Conservation (phyloP, 352 stramenopile genomes). For the Globisporangium ultimum region DNA sequence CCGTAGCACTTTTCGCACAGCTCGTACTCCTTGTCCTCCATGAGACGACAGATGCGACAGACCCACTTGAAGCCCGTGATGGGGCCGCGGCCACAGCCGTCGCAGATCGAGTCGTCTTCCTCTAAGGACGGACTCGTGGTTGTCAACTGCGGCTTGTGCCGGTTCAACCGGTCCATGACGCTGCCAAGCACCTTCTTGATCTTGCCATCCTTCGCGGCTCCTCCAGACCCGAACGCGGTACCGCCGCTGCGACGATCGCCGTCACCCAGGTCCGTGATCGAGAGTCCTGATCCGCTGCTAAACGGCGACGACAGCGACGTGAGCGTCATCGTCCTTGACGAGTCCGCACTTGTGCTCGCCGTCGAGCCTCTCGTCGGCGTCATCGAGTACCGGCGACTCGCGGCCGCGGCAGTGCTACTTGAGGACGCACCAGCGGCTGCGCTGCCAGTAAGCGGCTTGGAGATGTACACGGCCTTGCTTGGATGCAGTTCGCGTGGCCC, state of each 20-base stretch:
- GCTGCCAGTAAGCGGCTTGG: constrained; percentile 27
- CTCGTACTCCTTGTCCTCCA: constrained; percentile 49
- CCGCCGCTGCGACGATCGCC: constrained; percentile 26
- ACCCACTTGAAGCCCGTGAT: constrained; percentile 57
- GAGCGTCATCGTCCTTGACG: constrained; percentile 6
- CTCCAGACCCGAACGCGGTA: constrained; percentile 16
- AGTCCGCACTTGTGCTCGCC: constrained; percentile 2
- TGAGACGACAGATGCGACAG: constrained; percentile 53
- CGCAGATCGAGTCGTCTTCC: constrained; percentile 55
- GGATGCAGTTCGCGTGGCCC: constrained; percentile 58
- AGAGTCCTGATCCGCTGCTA: neutral
- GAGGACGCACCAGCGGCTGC: neutral
- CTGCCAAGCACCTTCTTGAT: constrained; percentile 82
- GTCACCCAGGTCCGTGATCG: constrained; percentile 9
- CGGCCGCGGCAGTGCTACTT: constrained; percentile 12
- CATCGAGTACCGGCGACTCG: constrained; percentile 31
- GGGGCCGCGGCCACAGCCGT: constrained; percentile 57
- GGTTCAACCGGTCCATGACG: constrained; percentile 63
- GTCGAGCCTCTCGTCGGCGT: constrained; percentile 16
- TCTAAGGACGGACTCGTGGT: constrained; percentile 23
- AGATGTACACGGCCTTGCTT: constrained; percentile 69
- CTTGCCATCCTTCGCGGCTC: constrained; percentile 42
- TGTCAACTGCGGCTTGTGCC: constrained; percentile 53
- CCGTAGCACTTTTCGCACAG: constrained; percentile 78
- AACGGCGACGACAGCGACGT: constrained; percentile 11